A percentile compares a stretch with the other conserved stretches of the same genome.
Evolutionary conservation across 768 basidiomycete species (phyloP).

Genomic region (Chalciporus sphaerocephalus): DNA sequence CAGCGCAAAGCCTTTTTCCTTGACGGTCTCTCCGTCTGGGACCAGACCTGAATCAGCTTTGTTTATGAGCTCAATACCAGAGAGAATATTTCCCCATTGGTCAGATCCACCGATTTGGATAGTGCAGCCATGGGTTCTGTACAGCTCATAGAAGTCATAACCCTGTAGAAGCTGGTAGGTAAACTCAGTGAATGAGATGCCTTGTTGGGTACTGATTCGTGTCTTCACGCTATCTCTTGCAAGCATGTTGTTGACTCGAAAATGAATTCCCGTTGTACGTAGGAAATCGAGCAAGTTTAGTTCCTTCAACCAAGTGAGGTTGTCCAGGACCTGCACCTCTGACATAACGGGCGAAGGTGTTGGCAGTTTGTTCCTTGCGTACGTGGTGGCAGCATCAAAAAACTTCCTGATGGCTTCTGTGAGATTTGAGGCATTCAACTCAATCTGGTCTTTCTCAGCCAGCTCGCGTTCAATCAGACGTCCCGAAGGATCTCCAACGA

Average conservation of each 20-base stretch:
- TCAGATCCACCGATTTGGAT: constrained; percentile 96
- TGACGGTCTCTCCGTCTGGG: constrained; percentile 7
- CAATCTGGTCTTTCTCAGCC: constrained; percentile 55
- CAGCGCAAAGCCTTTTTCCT: constrained; percentile 62
- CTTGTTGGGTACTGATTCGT: constrained; percentile 72
- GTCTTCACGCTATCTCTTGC: constrained; percentile 85
- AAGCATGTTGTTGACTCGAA: constrained; percentile 86
- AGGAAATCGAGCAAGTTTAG: constrained; percentile 82
- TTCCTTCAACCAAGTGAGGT: constrained; percentile 73
- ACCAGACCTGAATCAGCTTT: constrained; percentile 30
- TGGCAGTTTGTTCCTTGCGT: constrained; percentile 44
- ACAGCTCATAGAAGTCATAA: constrained; percentile 84
- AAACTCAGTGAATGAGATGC: constrained; percentile 98
- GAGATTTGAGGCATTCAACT: constrained; percentile 62
- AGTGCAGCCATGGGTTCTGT: constrained; percentile 60
- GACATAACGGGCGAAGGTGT: constrained; percentile 6
- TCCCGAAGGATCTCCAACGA: constrained; percentile 96
- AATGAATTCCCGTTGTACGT: constrained; percentile 70
- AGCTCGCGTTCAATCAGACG: constrained; percentile 74
- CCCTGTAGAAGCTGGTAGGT: constrained; percentile 96
- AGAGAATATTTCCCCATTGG: constrained; percentile 97
- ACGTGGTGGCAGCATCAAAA: constrained; percentile 59
- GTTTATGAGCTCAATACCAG: constrained; percentile 87
- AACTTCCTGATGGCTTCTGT: constrained; percentile 64
- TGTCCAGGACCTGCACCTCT: constrained; percentile 50